Conservation (phyloP, 768 basidiomycete species). For the Mycena amicta region DNA sequence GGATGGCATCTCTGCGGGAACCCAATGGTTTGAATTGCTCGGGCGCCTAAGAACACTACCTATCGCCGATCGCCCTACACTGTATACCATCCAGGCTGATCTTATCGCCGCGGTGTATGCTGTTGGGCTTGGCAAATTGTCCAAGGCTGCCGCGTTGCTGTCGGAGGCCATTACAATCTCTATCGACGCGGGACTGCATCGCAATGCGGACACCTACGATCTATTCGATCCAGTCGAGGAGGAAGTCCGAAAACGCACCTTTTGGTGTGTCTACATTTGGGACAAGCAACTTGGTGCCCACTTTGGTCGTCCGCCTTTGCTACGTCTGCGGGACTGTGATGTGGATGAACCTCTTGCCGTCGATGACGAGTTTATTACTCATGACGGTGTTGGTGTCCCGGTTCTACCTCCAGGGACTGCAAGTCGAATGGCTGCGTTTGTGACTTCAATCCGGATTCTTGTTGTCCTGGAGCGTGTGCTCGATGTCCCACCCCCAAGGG, state of each 20-base stretch:
- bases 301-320: constrained; percentile 87
- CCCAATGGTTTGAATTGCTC: constrained; percentile 91
- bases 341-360: constrained; percentile 84
- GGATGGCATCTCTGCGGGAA: constrained; percentile 87
- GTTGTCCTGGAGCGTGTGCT: constrained; percentile 88
- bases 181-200: constrained; percentile 87
- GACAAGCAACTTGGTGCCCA: constrained; percentile 90
- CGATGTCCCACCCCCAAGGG: constrained; percentile 74
- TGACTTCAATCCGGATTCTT: constrained; percentile 75
- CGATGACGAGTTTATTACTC: constrained; percentile 88
- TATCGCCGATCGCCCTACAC: constrained; percentile 83
- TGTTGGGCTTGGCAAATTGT: constrained; percentile 86
- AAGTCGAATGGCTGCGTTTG: constrained; percentile 80
- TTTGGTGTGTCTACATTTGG: constrained; percentile 97
- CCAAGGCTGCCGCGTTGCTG: constrained; percentile 82
- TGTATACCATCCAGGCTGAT: constrained; percentile 90
- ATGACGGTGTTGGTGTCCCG: constrained; percentile 66
- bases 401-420: constrained; percentile 61
- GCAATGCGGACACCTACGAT: constrained; percentile 82
- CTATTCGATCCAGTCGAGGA: constrained; percentile 89
- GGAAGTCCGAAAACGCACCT: constrained; percentile 90
- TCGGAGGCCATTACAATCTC: constrained; percentile 87
- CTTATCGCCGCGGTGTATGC: constrained; percentile 93
- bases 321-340: constrained; percentile 88
- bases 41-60: constrained; percentile 85